Evolutionary conservation across 306 rosid genomes (phyloP), one percentile per base, ranked within the genome.

Genomic region (Pyrus bretschneideri): DNA sequence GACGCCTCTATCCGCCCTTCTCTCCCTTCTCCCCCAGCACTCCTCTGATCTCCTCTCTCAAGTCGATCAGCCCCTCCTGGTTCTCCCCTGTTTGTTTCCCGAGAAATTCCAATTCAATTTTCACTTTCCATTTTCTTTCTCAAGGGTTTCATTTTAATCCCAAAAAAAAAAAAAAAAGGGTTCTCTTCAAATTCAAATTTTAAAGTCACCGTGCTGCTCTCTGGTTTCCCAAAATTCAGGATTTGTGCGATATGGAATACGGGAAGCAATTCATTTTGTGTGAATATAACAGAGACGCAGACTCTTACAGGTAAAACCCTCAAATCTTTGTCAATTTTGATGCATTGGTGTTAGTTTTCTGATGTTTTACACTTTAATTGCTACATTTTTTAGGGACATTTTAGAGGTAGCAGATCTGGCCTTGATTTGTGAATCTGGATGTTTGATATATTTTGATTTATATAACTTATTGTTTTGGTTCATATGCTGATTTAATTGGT

Each of bases 1-100:
- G 61, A 87, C 98, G 0, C 92, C 96, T 66, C 97, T 92, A 55
- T 92, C 98, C 3, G 97, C 98, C 21, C 97, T 92, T 83, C 96
- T 95, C 74, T 85, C 90, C 69, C 97, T 95, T 33, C 80, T 95
- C 74, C 98, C 98, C 11, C 88, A 89, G 25, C 88, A 92, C 80
- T 95, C 97, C 66, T 85, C 93, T 79, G 97, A 95, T 92, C 97
- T 95, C 81, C 93, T 92, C 61, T 89, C 98, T 55, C 98, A 95
- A 85, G 92, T 95, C 80, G 98, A 92, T 78, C 98, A 95, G 79
- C 98, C 98, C 21, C 97, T 95, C n/a, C 98, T 89, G 97, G 97
- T 86, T 67, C 61, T 19, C 18, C 62, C 2, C 13, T 74, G 62
- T 46, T 74, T 74, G 33, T 27, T 74, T 46, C 14, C 22, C 23